Conservation (phyloP, 768 basidiomycete genomes). For the Suillus cothurnatus region DNA sequence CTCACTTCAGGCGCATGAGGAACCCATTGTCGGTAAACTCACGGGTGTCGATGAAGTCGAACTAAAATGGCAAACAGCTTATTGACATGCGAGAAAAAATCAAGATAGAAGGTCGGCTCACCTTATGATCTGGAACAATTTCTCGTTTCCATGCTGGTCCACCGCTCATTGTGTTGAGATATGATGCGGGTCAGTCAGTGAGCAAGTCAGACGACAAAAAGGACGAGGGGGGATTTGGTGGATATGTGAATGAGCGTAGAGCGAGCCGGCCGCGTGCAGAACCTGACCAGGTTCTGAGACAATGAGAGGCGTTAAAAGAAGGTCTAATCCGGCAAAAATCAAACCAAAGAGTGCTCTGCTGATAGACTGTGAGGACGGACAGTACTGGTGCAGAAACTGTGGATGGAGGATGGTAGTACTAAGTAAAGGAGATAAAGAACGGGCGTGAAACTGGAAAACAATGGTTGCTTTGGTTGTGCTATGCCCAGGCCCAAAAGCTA, state of each 20-base stretch:
- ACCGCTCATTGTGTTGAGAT: conserved; percentile 36
- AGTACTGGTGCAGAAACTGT: conserved; percentile 25
- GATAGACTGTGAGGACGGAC: conserved; percentile 19
- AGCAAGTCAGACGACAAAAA: conserved; percentile 23
- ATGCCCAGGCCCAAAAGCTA: conserved; percentile 6
- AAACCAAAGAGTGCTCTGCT: background rate
- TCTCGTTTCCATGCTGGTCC: conserved; percentile 95
- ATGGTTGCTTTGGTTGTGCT: conserved; percentile 15
- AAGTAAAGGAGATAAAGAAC: background rate
- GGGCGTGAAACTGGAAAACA: conserved; percentile 1
- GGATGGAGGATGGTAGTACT: conserved; percentile 3
- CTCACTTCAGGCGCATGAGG: conserved; percentile 84
- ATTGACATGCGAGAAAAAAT: conserved; percentile 1
- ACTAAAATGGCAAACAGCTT: conserved; percentile 48
- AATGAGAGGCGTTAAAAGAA: conserved; percentile 30
- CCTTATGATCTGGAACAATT: conserved; percentile 97
- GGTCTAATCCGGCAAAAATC: conserved; percentile 3
- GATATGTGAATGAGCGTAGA: conserved; percentile 27
- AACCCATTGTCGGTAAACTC: conserved; percentile 92
- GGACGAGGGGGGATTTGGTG: conserved; percentile 24
- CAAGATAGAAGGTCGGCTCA: conserved; percentile 34
- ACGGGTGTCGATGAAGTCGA: conserved; percentile 93
- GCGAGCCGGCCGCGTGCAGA: conserved; percentile 40
- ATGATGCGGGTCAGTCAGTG: conserved; percentile 17
- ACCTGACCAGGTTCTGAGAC: conserved; percentile 16